Base-by-base conservation (phyloP, 1,284 basidiomycete genomes). In the Rhodotorula sp. region DNA sequence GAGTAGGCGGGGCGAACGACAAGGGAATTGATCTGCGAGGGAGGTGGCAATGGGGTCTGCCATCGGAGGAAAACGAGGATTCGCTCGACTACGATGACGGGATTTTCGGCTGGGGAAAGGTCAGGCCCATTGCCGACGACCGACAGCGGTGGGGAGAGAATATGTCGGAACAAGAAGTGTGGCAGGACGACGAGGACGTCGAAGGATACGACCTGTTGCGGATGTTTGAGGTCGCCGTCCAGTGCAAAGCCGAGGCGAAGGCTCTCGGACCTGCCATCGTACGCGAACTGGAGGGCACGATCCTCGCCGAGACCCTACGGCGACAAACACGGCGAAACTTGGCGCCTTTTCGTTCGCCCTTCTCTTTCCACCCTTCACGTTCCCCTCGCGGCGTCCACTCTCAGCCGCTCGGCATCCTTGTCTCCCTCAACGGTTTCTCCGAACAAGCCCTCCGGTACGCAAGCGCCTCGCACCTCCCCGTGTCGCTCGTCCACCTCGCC, bases 11-110 rank as follows among this genome's bases (percentile, higher is more conserved):
- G 5, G 62, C 70, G 8, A 57, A 55, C 56, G 74, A 75, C 57
- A 36, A 62, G 36, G 74, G 74, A 27, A 44, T 75, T 53, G 74
- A 75, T 55, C 53, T 75, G 9, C 62, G 67, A 19, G 74, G 70
- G 0, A 46, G 51, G 4, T 72, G 70, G 67, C 29, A 34, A 15
- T 17, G 27, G 15, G 20, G 39, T 44, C 39, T 44, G 39, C 39
- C 39, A 17, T 44, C 39, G 39, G 19, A 44, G 39, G 39, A 44
- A 17, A 44, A 44, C 19, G 39, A 44, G 39, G 39, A 44, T 51
- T 58, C 54, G n/a, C 48, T 32, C 29, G 2, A n/a, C 48, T 24
- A 47, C 17, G 27, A 8, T 24, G 27, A 9, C 24, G 52, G 39
- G 22, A 32, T 4, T 4, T 29, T 4, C 24, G 13, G 19, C 27